Percentiles rank a stretch among this genome's conserved stretches.
phyloP scores from a whole-genome alignment of 192 early-diverging fungal genomes.

The Coemansia sp. region DNA sequence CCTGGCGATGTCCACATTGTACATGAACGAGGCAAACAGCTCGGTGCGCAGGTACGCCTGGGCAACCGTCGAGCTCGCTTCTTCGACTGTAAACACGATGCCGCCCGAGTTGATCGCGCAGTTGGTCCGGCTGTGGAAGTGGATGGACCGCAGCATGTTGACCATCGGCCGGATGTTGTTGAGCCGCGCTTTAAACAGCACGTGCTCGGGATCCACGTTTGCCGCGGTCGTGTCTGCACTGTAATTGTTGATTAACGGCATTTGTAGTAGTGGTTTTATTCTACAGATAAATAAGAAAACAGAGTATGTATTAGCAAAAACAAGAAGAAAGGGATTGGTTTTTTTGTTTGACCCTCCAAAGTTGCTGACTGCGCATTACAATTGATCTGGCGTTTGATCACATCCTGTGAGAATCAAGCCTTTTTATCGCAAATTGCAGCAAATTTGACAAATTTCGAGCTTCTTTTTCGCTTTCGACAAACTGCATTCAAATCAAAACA shows the following conservation, averaged over 20 bases:
- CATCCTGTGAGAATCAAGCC: too few species aligned
- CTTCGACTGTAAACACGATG: slow-evolving; percentile 43
- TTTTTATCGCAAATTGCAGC: not conserved
- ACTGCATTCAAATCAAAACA: not conserved
- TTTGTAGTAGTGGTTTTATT: too few species aligned
- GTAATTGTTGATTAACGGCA: slow-evolving; percentile 3
- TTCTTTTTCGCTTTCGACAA: not conserved
- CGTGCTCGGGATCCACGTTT: not conserved
- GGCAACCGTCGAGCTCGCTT: slow-evolving; percentile 45
- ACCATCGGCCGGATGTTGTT: slow-evolving; percentile 54
- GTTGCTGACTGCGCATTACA: not conserved
- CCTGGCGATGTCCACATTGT: slow-evolving; percentile 15
- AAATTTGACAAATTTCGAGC: too few species aligned
- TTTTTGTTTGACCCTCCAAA: too few species aligned
- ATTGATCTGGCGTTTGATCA: not conserved
- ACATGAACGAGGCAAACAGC: slow-evolving; percentile 35
- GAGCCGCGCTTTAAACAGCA: slow-evolving; percentile 36
- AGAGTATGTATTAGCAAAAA: too few species aligned
- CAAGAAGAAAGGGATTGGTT: not conserved
- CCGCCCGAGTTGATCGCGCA: slow-evolving; percentile 42
- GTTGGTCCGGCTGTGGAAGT: slow-evolving; percentile 29
- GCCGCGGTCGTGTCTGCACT: not conserved
- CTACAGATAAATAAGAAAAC: too few species aligned
- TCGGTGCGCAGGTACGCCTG: slow-evolving; percentile 41
- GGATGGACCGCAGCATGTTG: slow-evolving; percentile 53